These are phyloP conservation scores for Aspergillus sp. DNA, from an alignment of 2,329 filamentous ascomycete species.

Conservation along the genomic window DNA sequence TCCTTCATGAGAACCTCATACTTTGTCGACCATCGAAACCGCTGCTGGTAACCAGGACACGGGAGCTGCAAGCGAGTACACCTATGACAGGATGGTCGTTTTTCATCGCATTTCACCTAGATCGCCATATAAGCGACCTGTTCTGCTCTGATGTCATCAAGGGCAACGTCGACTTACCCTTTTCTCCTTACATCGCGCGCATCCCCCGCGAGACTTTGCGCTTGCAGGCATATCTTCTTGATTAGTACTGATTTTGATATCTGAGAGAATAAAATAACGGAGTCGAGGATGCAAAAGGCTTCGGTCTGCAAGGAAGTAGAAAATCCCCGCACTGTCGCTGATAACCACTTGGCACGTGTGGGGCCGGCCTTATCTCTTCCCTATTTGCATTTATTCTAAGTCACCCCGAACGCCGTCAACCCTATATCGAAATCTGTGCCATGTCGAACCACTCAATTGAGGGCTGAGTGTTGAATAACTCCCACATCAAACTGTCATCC, in stretches of 20 bases:
- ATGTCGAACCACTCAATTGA: not conserved
- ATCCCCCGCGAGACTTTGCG: not conserved
- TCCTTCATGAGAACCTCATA: not conserved
- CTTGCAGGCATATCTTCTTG: not conserved
- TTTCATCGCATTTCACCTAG: conserved; percentile 1
- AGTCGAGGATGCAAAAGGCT: not conserved
- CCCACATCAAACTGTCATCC: conserved; percentile 3
- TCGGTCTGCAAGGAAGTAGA: not conserved
- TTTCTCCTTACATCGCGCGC: conserved; percentile 1
- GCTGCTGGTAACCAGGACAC: not conserved
- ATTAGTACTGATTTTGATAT: not conserved
- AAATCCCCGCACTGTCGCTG: not conserved
- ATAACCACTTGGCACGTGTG: not conserved
- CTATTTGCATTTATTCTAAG: not conserved
- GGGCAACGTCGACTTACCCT: not conserved
- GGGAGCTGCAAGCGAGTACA: not conserved
- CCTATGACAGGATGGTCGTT: not conserved
- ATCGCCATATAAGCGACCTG: not conserved
- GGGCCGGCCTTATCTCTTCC: not conserved
- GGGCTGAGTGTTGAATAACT: conserved; percentile 1
- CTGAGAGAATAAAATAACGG: not conserved
- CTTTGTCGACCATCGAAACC: not conserved
- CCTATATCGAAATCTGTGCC: not conserved
- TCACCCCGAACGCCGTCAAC: not conserved
- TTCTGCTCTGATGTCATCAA: not conserved